A percentile compares a stretch with the other conserved stretches of the same genome.
Evolutionary conservation across 371 early-diverging fungal genomes (phyloP).

Genomic region (Smittium culicis): DNA sequence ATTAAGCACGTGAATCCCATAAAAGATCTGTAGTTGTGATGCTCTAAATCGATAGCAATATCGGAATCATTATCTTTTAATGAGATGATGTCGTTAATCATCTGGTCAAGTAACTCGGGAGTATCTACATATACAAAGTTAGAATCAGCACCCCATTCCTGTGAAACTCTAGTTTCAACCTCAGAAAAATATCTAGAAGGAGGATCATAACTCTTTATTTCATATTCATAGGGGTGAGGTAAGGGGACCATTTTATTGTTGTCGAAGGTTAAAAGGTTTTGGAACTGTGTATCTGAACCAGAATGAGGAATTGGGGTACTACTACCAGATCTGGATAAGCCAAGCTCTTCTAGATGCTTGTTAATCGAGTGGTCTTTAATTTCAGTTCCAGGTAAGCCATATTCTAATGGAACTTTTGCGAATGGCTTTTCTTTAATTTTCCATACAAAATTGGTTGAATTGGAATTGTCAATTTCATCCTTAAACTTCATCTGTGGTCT

Average conservation of each 20-base stretch:
- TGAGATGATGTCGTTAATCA: conserved; percentile 26
- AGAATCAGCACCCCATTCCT: conserved; percentile 16
- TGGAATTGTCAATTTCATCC: conserved; percentile 73
- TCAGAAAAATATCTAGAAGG: conserved; percentile 52
- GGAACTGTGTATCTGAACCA: background rate
- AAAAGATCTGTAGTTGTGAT: conserved; percentile 84
- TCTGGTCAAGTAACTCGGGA: conserved; percentile 14
- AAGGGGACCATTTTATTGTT: conserved; percentile 10
- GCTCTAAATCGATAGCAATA: conserved; percentile 90
- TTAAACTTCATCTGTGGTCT: conserved; percentile 79
- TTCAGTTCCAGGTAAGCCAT: conserved; percentile 28
- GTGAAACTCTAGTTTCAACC: conserved; percentile 12
- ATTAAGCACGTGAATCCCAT: conserved; percentile 91
- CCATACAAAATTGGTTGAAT: conserved; percentile 50
- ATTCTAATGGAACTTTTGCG: conserved; percentile 60
- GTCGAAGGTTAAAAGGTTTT: background rate
- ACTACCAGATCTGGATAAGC: conserved; percentile 18
- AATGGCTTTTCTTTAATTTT: conserved; percentile 71
- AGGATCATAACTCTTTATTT: conserved; percentile 64
- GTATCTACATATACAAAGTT: conserved; percentile 26
- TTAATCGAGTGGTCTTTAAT: conserved; percentile 17
- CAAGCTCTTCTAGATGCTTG: conserved; percentile 21
- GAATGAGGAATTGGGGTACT: background rate
- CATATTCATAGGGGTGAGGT: conserved; percentile 80
- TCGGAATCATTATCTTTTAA: conserved; percentile 29